Evolutionary conservation across 2,329 filamentous ascomycete species (phyloP), one percentile per base, ranked within the genome.

Genomic region (Dothistroma pini): DNA sequence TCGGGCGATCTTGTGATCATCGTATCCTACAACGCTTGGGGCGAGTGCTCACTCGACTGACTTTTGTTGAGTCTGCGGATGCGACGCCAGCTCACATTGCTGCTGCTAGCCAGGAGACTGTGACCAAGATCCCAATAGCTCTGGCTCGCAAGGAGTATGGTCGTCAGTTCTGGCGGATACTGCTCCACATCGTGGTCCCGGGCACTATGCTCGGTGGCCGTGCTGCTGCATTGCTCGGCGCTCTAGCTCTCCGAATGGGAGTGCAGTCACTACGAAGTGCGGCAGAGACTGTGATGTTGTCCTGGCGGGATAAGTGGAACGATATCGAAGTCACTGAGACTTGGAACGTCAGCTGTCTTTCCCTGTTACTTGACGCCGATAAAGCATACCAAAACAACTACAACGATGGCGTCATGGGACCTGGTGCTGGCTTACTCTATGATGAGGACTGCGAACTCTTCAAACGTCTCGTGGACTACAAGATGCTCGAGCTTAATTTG

Each of bases 131-230:
- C 47, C 62, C 62, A 9, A 47, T 64, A 21, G 59, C 62, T 8
- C 56, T 64, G 21, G 62, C 54, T 4, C 31, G 21, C 4, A 59
- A 62, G 52, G 41, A 59, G 29, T 38, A 59, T 51, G 25, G 53
- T 6, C 62, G 59, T 9, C 49, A 50, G 22, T 59, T 64, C 49
- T 64, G 62, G 62, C 38, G 49, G 11, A 59, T 64, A 7, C 41
- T 64, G 19, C 59, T 64, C 10, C 62, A 64, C 25, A 62, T 64
- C 38, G 62, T 64, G 19, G 62, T 64, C 31, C 62, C 62, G 16
- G 62, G 62, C 16, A 64, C 62, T 16, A 61, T 62, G 54, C 32
- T 64, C 5, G 50, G 49, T 4, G 58, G 54, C 8, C 49, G 61
- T 21, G 35, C 54, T 22, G 58, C 50, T 21, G 55, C 61, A 29